A percentile compares a stretch with the other conserved stretches of the same genome.
Conservation (phyloP, 306 rosid genomes). For the Vachellia collinsii region DNA sequence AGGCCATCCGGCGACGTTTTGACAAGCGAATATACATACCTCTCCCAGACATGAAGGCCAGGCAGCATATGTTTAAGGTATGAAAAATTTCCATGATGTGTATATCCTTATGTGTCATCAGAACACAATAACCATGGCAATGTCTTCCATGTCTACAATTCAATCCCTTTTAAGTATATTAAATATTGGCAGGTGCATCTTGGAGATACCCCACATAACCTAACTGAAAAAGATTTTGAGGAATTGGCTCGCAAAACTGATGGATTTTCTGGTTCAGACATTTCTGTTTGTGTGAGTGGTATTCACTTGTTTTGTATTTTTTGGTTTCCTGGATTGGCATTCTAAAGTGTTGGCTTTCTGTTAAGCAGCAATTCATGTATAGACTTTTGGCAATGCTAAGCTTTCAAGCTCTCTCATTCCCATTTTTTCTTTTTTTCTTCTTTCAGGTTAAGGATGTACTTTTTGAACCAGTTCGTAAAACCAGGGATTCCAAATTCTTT, state of each 20-base stretch:
- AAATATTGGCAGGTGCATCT: slow-evolving; percentile 64
- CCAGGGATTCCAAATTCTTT: slow-evolving; percentile 77
- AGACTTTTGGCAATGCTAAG: background rate
- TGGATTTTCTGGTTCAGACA: slow-evolving; percentile 80
- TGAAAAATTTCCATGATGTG: slow-evolving; percentile 29
- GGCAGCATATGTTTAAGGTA: slow-evolving; percentile 82
- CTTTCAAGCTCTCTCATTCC: background rate
- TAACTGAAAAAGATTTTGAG: slow-evolving; percentile 77
- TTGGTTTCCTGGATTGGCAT: background rate
- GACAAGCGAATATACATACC: slow-evolving; percentile 87
- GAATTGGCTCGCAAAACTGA: slow-evolving; percentile 63
- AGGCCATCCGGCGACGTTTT: slow-evolving; percentile 86
- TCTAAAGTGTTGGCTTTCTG: slow-evolving; percentile 1
- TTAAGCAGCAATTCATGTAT: background rate
- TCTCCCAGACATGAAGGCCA: slow-evolving; percentile 73
- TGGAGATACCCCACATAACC: slow-evolving; percentile 80
- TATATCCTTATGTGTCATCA: background rate
- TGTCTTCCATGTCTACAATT: background rate
- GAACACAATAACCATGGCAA: background rate
- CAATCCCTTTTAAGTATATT: background rate
- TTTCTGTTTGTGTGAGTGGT: slow-evolving; percentile 79
- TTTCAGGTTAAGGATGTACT: slow-evolving; percentile 80
- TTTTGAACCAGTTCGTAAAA: slow-evolving; percentile 84
- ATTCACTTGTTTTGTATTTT: background rate
- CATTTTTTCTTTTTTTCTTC: background rate